Conservation (phyloP, 148 eudicot species). For the Beta vulgaris region DNA sequence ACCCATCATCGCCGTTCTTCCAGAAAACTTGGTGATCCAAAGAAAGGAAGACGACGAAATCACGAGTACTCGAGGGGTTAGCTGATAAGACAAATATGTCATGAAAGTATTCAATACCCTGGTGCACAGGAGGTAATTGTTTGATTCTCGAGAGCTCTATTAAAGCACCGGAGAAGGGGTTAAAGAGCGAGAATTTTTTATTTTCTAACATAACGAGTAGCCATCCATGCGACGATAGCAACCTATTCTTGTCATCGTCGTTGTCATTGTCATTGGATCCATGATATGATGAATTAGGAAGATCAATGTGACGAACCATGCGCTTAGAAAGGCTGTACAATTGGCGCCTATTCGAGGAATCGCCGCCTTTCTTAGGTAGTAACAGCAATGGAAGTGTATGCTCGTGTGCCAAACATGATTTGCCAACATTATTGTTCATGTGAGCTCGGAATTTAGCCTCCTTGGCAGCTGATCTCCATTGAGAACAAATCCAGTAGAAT, state of each 20-base stretch:
- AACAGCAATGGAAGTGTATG: not conserved
- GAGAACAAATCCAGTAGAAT: not conserved
- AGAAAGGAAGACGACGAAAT: not conserved
- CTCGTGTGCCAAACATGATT: not conserved
- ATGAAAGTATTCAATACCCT: not conserved
- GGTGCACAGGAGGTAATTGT: not conserved
- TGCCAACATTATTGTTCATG: not conserved
- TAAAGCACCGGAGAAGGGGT: not conserved
- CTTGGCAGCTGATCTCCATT: conserved; percentile 4
- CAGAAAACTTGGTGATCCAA: not conserved
- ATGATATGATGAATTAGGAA: not conserved
- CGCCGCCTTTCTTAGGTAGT: not conserved
- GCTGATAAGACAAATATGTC: not conserved
- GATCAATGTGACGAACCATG: not conserved
- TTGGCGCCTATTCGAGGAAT: not conserved
- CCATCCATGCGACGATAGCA: not conserved
- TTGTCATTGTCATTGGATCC: no score
- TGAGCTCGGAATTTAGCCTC: not conserved
- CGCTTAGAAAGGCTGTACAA: not conserved
- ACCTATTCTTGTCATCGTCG: not conserved
- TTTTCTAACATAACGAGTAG: not conserved
- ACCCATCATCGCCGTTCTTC: not conserved
- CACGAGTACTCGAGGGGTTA: not conserved
- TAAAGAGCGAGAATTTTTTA: not conserved
- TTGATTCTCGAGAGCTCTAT: not conserved